Conservation (phyloP, 2,329 filamentous ascomycete genomes). For the Fusarium nanum region DNA sequence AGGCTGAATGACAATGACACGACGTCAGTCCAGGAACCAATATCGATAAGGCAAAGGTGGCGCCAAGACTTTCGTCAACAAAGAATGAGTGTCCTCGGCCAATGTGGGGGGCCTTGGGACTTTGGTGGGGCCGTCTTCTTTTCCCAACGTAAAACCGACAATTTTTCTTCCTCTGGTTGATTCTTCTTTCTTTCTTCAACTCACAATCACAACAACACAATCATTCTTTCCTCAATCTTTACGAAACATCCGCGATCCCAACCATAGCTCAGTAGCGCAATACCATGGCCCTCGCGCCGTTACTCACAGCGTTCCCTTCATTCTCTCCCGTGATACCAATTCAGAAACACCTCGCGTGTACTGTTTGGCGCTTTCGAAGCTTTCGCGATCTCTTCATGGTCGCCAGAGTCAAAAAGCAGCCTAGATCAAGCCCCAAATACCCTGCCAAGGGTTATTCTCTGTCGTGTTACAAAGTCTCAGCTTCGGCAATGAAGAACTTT, state of each 20-base stretch:
- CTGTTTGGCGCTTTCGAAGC: constrained; percentile 87
- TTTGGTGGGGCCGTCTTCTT: constrained; percentile 36
- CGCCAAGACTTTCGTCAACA: constrained; percentile 7
- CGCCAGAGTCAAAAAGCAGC: constrained; percentile 89
- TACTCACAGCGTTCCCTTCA: constrained; percentile 4
- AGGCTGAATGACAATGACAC: constrained; percentile 41
- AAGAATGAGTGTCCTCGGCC: constrained; percentile 13
- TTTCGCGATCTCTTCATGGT: constrained; percentile 79
- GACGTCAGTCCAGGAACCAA: constrained; percentile 39
- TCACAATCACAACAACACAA: constrained; percentile 11
- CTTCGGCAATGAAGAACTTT: constrained; percentile 80
- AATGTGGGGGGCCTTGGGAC: constrained; percentile 15
- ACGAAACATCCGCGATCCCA: background rate
- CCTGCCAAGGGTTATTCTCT: constrained; percentile 91
- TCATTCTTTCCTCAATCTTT: background rate
- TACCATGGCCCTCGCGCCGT: constrained; percentile 9
- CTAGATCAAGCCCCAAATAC: constrained; percentile 80
- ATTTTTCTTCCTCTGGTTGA: constrained; percentile 21
- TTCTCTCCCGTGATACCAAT: constrained; percentile 30
- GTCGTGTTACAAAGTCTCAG: constrained; percentile 92
- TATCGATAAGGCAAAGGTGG: constrained; percentile 31
- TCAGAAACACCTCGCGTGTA: constrained; percentile 1
- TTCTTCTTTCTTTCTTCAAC: constrained; percentile 28
- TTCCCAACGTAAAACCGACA: constrained; percentile 26
- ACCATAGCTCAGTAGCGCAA: constrained; percentile 36